phyloP scores from a whole-genome alignment of 768 basidiomycete genomes.

The Boletus huronensis region DNA sequence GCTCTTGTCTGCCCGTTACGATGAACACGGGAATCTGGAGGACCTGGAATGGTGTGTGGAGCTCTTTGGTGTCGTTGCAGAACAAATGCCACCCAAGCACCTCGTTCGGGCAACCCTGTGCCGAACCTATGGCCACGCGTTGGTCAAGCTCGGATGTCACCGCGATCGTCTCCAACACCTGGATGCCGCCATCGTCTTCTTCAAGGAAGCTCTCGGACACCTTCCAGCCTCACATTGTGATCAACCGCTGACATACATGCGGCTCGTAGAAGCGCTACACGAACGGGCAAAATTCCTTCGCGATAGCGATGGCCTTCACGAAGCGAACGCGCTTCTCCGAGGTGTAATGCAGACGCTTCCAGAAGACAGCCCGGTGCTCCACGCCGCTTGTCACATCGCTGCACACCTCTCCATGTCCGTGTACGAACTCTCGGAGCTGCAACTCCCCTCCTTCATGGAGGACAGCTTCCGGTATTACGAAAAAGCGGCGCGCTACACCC shows the following conservation, averaged over 20 bases:
- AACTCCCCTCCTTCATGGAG: slow-evolving; percentile 4
- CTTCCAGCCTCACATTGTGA: slow-evolving; percentile 15
- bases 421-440: background rate
- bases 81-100: slow-evolving; percentile 15
- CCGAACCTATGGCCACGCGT: slow-evolving; percentile 9
- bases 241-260: background rate
- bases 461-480: slow-evolving; percentile 10
- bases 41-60: slow-evolving; percentile 18
- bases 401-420: background rate
- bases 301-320: background rate
- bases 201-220: slow-evolving; percentile 1
- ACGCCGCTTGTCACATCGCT: background rate
- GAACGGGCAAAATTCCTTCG: background rate
- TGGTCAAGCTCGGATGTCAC: slow-evolving; percentile 3
- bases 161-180: slow-evolving; percentile 4
- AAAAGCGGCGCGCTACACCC: slow-evolving; percentile 10
- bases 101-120: background rate
- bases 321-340: background rate
- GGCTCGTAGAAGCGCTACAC: slow-evolving; percentile 1
- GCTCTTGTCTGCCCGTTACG: slow-evolving; percentile 10
- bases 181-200: slow-evolving; percentile 8
- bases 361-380: background rate
- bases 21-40: background rate
- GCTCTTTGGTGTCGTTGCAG: slow-evolving; percentile 6
- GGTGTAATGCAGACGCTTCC: background rate